Evolutionary conservation across 1,284 basidiomycete genomes (phyloP), one percentile per base, ranked within the genome.

Genomic region (Cutaneotrichosporon cutaneum): DNA sequence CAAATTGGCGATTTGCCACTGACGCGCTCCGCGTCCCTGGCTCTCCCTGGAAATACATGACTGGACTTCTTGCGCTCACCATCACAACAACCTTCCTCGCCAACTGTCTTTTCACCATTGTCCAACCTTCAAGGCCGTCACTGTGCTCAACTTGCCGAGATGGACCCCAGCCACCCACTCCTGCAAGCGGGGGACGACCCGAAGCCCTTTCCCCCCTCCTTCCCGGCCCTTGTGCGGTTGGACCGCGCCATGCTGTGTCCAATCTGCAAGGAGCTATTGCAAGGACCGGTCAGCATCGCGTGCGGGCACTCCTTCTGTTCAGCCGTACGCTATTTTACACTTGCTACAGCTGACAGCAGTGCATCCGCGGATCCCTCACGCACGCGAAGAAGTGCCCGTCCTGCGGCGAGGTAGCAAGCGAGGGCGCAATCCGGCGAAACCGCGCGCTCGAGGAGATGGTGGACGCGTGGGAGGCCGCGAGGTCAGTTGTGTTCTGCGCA

Each of bases 261-360:
- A 11, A 77, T 78, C 61, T 78, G 77, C 62, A 78, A 78, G 62
- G 77, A 76, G 56, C 64, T 66, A 10, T 78, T 72, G 58, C 47
- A 44, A 1, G 73, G 64, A 2, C 78, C 78, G 1, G 78, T 80
- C 55, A 70, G 68, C 27, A 74, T 80, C 47, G 57, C 66, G 5
- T 80, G 78, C 59, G 78, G 78, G 16, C 78, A 80, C 60, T 73
- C 71, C 1, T 80, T 80, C 72, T 80, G 78, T 66, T 80, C 78
- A 6, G 64, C 72, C 22, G 78, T 78, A 54, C 18, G 9, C 10
- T 47, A 5, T 14, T 10, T 16, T 13, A 13, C 10, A 13, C 22
- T 39, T 13, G 13, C 16, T 4, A 30, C n/a, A 32, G 21, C 55
- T 54, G 33, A 47, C 45, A 5, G 1, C 59, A 77, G 77, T 78